Evolutionary conservation across 805 yeast species (phyloP).

Genomic region (Vanderwaltozyma tropicalis): DNA sequence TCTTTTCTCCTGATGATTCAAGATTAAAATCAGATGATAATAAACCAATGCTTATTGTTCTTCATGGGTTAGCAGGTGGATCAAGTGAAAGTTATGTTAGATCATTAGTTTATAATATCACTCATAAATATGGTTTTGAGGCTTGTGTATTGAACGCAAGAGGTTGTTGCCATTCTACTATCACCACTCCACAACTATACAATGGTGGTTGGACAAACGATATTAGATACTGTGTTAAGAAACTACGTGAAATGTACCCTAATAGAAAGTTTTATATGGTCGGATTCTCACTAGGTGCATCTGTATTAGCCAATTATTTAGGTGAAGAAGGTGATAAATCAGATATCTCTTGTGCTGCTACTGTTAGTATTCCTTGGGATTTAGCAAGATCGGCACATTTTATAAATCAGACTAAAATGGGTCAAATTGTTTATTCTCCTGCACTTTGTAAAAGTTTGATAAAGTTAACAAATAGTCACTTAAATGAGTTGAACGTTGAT

Average conservation of each 20-base stretch:
- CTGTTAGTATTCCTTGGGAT: slow-evolving; percentile 71
- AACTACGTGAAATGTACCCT: slow-evolving; percentile 44
- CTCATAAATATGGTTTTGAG: slow-evolving; percentile 39
- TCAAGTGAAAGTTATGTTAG: slow-evolving; percentile 73
- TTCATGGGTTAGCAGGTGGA: slow-evolving; percentile 81
- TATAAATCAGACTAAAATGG: slow-evolving; percentile 35
- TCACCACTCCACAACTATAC: slow-evolving; percentile 62
- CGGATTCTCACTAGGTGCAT: slow-evolving; percentile 79
- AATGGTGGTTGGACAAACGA: slow-evolving; percentile 67
- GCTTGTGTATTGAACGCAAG: slow-evolving; percentile 60
- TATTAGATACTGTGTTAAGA: slow-evolving; percentile 43
- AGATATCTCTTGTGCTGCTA: slow-evolving; percentile 43
- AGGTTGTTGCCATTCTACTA: slow-evolving; percentile 63
- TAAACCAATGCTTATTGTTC: slow-evolving; percentile 50
- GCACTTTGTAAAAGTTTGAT: slow-evolving; percentile 40
- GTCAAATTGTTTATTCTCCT: slow-evolving; percentile 39
- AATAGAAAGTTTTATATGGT: slow-evolving; percentile 52
- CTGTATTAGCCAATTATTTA: slow-evolving; percentile 58
- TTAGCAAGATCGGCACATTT: slow-evolving; percentile 38
- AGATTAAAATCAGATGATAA: slow-evolving; percentile 25
- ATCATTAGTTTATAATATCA: slow-evolving; percentile 38
- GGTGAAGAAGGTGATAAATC: slow-evolving; percentile 49
- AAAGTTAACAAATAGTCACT: slow-evolving; percentile 35
- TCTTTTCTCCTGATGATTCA: slow-evolving; percentile 33
- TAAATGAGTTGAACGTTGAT: slow-evolving; percentile 29